Conservation (phyloP, 1,284 basidiomycete species). For the Melampsora americana region DNA sequence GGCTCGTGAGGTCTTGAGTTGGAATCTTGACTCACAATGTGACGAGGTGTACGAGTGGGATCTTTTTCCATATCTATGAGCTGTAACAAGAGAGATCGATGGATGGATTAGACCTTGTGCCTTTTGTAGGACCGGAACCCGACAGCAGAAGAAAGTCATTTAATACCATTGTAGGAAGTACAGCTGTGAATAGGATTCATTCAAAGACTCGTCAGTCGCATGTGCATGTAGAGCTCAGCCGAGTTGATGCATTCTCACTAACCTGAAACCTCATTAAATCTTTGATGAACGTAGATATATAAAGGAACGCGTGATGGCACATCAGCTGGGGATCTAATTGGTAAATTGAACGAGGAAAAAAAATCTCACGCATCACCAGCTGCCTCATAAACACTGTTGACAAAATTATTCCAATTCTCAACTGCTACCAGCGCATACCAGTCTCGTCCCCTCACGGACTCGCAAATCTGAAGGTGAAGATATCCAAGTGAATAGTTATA, state of each 20-base stretch:
- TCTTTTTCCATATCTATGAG: constrained; percentile 40
- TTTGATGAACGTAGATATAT: not conserved
- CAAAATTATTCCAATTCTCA: constrained; percentile 44
- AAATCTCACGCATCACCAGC: constrained; percentile 39
- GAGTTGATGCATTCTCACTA: not conserved
- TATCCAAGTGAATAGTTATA: not conserved
- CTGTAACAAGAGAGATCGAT: not conserved
- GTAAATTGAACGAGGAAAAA: not conserved
- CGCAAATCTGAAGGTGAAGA: constrained; percentile 16
- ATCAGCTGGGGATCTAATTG: not conserved
- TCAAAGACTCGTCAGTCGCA: not conserved
- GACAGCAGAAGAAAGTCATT: not conserved
- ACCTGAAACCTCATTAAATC: constrained; percentile 24
- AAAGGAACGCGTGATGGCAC: not conserved
- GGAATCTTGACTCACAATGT: constrained; percentile 21
- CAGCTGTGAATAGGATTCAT: not conserved
- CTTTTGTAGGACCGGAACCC: not conserved
- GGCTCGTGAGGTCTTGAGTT: not conserved
- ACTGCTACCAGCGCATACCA: constrained; percentile 44
- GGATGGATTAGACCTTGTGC: not conserved
- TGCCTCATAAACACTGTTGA: constrained; percentile 41
- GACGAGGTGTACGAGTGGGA: constrained; percentile 25
- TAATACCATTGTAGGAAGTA: constrained; percentile 40
- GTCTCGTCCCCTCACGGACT: constrained; percentile 29
- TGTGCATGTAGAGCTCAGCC: not conserved